Conservation (phyloP, 495 filamentous ascomycete genomes). For the Aspergillus carlsbadensis region DNA sequence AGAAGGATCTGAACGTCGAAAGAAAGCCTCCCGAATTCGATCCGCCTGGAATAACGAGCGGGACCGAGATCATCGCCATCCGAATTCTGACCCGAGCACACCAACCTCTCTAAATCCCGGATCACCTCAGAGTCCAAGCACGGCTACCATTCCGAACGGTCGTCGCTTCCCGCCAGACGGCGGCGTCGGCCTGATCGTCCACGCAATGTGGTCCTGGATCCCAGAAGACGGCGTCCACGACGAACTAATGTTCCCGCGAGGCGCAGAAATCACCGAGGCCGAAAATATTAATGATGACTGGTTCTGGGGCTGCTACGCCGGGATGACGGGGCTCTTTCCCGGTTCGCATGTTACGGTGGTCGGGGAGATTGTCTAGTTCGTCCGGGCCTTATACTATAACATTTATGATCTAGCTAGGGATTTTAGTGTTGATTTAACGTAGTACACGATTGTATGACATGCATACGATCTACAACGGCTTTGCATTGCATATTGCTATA, state of each 20-base stretch:
- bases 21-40: conserved; percentile 46
- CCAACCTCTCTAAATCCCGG: conserved; percentile 14
- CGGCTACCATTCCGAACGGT: conserved; percentile 5
- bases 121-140: conserved; percentile 13
- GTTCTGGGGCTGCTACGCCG: conserved; percentile 79
- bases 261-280: conserved; percentile 76
- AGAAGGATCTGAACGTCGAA: conserved; percentile 46
- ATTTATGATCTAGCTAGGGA: neutral
- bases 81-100: conserved; percentile 18
- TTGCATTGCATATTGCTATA: conserved; percentile 6
- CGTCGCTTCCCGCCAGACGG: conserved; percentile 67
- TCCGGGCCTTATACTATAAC: neutral
- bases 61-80: conserved; percentile 7
- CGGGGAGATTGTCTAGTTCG: conserved; percentile 31
- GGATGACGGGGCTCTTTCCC: conserved; percentile 72
- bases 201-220: conserved; percentile 72
- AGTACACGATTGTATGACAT: neutral
- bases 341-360: conserved; percentile 61
- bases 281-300: conserved; percentile 86
- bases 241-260: conserved; percentile 79
- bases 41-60: conserved; percentile 11
- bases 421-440: neutral
- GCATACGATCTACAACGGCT: neutral
- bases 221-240: conserved; percentile 60
- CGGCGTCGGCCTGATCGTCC: conserved; percentile 59